phyloP scores from a whole-genome alignment of 495 filamentous ascomycete genomes.

The Saxispiralis lemnorum region DNA sequence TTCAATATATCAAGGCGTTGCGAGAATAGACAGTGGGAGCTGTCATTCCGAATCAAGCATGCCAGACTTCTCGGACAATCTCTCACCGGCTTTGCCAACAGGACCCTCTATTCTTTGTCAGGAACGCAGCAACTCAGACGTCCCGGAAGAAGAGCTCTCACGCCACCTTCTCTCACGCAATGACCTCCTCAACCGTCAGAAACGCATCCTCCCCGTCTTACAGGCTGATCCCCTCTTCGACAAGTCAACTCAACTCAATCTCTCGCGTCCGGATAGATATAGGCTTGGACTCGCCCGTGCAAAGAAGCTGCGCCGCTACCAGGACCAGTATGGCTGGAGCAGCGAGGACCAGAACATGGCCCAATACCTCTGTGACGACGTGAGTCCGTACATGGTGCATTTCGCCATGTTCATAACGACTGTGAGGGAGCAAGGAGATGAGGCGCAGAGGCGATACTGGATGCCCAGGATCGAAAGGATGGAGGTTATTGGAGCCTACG shows the following conservation, averaged over 20 bases:
- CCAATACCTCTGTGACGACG: slow-evolving; percentile 32
- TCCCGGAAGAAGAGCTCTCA: slow-evolving; percentile 25
- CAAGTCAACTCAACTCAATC: slow-evolving; percentile 29
- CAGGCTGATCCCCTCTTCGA: slow-evolving; percentile 26
- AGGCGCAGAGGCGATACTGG: slow-evolving; percentile 29
- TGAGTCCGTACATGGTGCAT: slow-evolving; percentile 28
- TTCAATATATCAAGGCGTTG: too few relatives aligned
- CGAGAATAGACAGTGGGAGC: too few relatives aligned
- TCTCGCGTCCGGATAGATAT: slow-evolving; percentile 30
- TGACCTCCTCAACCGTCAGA: slow-evolving; percentile 29
- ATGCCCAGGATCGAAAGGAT: slow-evolving; percentile 28
- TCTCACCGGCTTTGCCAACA: slow-evolving; percentile 25
- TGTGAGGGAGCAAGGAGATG: slow-evolving; percentile 29
- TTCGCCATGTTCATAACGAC: slow-evolving; percentile 25
- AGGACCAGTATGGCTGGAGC: slow-evolving; percentile 26
- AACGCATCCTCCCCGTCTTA: slow-evolving; percentile 25
- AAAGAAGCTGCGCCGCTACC: slow-evolving; percentile 29
- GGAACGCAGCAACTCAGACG: slow-evolving; percentile 26
- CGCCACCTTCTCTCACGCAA: slow-evolving; percentile 26
- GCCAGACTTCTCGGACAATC: slow-evolving; percentile 31
- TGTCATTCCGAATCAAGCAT: slow-evolving; percentile 10
- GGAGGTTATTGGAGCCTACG: slow-evolving; percentile 26
- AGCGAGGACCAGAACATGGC: slow-evolving; percentile 29
- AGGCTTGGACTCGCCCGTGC: slow-evolving; percentile 31
- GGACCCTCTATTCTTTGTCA: slow-evolving; percentile 25